phyloP scores from a whole-genome alignment of 2,329 filamentous ascomycete genomes.

The Aaosphaeria arxii region DNA sequence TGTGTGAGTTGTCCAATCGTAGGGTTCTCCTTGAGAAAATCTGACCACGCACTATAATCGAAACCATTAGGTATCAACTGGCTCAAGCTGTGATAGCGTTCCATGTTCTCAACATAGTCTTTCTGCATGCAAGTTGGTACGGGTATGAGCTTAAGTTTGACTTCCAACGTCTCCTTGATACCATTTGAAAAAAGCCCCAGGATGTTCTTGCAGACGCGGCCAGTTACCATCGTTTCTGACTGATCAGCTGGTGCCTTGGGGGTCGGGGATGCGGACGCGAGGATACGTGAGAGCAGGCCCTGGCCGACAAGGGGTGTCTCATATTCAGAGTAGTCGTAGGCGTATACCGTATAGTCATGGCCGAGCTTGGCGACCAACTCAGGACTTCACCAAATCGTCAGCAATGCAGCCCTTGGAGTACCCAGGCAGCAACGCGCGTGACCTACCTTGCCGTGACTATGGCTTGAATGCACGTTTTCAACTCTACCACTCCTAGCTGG shows the following conservation, averaged over 20 bases:
- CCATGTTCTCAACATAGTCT: slow-evolving; percentile 60
- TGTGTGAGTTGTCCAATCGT: slow-evolving; percentile 31
- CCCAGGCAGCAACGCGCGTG: slow-evolving; percentile 2
- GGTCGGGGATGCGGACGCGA: slow-evolving; percentile 60
- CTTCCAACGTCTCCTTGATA: slow-evolving; percentile 84
- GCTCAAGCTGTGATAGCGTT: slow-evolving; percentile 58
- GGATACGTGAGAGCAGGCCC: slow-evolving; percentile 84
- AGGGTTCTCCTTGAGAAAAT: slow-evolving; percentile 71
- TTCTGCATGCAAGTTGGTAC: slow-evolving; percentile 64
- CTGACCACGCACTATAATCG: slow-evolving; percentile 75
- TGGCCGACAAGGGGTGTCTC: slow-evolving; percentile 92
- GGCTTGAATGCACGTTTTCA: slow-evolving; percentile 82
- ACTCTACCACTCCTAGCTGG: slow-evolving; percentile 82
- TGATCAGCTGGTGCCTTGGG: slow-evolving; percentile 56
- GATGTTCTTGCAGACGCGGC: slow-evolving; percentile 82
- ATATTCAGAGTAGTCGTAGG: slow-evolving; percentile 92
- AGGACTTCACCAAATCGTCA: slow-evolving; percentile 61
- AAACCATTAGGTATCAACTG: slow-evolving; percentile 57
- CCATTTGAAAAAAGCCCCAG: slow-evolving; percentile 81
- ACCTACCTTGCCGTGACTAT: slow-evolving; percentile 62
- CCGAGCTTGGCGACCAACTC: slow-evolving; percentile 74
- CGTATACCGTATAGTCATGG: slow-evolving; percentile 93
- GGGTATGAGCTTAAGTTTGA: slow-evolving; percentile 81
- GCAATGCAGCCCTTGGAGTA: neutral
- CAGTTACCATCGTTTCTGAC: slow-evolving; percentile 74